These are phyloP conservation scores for Picochlorum sp. DNA, from an alignment of 139 green algal genomes.

Conservation along the genomic window DNA sequence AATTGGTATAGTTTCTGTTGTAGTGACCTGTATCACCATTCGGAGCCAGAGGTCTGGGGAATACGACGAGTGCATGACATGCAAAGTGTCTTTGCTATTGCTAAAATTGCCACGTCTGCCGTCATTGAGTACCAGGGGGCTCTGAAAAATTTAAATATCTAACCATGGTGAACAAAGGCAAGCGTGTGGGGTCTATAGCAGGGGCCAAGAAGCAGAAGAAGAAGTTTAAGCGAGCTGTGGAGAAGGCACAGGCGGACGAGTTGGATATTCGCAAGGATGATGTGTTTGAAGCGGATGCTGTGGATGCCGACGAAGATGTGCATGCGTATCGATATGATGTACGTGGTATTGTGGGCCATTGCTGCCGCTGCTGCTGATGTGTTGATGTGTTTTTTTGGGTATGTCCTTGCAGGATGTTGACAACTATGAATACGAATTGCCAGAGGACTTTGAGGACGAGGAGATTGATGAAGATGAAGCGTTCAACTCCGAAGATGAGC, in stretches of 20 bases:
- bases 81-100: too few species aligned
- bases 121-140: too few species aligned
- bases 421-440: slow-evolving; percentile 84
- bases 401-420: slow-evolving; percentile 59
- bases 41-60: not conserved
- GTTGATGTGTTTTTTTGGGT: not conserved
- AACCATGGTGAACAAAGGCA: not conserved
- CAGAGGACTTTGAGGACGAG: slow-evolving; percentile 86
- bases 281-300: slow-evolving; percentile 55
- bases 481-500: slow-evolving; percentile 81
- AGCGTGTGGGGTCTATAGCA: too few species aligned
- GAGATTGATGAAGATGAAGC: slow-evolving; percentile 92
- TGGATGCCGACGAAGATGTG: slow-evolving; percentile 45
- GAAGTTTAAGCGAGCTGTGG: not conserved
- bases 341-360: not conserved
- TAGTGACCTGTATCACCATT: not conserved
- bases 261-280: slow-evolving; percentile 21
- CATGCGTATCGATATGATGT: slow-evolving; percentile 10
- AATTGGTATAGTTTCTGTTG: too few species aligned
- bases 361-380: not conserved
- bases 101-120: too few species aligned
- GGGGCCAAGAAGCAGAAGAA: too few species aligned
- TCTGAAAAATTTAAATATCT: not conserved
- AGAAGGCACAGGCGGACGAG: not conserved
- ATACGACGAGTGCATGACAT: too few species aligned